These are phyloP conservation scores for Metarhizium album DNA, from an alignment of 2,329 filamentous ascomycete genomes.

Conservation along the genomic window DNA sequence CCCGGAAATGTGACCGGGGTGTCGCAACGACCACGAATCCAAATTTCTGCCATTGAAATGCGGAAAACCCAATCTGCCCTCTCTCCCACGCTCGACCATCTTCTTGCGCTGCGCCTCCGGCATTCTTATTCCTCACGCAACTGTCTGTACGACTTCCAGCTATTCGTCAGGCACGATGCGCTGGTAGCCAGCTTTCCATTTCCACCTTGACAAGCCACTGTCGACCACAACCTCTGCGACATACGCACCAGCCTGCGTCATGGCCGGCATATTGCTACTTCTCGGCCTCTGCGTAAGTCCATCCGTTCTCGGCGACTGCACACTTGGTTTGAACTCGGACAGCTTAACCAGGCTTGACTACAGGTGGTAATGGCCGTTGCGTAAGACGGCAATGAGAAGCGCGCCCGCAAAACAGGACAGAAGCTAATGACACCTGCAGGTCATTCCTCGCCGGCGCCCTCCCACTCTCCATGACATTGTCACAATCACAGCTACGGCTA, in stretches of 20 bases:
- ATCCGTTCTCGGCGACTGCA: neutral
- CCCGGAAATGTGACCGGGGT: neutral
- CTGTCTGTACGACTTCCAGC: neutral
- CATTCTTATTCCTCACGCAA: too few relatives aligned
- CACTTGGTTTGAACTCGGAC: neutral
- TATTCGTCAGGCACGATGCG: slow-evolving; percentile 1
- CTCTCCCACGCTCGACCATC: neutral
- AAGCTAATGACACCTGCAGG: slow-evolving; percentile 34
- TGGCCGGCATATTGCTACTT: slow-evolving; percentile 30
- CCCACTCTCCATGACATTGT: slow-evolving; percentile 79
- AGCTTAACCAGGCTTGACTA: neutral
- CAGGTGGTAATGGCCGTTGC: slow-evolving; percentile 49
- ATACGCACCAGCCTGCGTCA: slow-evolving; percentile 11
- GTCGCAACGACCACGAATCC: neutral
- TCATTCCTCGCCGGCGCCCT: slow-evolving; percentile 90
- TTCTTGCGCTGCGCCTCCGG: neutral
- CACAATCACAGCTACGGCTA: slow-evolving; percentile 74
- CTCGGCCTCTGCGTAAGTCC: slow-evolving; percentile 30
- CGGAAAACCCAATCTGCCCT: neutral
- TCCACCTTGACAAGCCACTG: neutral
- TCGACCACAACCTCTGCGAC: neutral
- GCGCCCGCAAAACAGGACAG: neutral
- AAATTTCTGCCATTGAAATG: neutral
- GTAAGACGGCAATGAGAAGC: slow-evolving; percentile 20
- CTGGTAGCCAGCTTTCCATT: neutral